Evolutionary conservation across 495 filamentous ascomycete species (phyloP).

Genomic region (Hypoxylon lienhwacheense): DNA sequence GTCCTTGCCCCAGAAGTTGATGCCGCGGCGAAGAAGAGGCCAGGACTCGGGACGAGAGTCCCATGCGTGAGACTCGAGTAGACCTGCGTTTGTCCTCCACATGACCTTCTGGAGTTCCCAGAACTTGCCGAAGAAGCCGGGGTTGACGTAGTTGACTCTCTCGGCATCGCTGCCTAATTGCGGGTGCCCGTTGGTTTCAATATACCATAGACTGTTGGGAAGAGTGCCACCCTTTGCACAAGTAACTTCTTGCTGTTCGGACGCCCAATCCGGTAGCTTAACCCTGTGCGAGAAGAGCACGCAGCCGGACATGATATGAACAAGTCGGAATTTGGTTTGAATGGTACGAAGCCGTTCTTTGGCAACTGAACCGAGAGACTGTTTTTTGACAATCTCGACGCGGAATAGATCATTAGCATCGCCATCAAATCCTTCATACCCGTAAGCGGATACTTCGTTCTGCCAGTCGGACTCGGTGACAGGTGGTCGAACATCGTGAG

Average conservation of each 20-base stretch:
- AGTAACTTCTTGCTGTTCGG: conserved; percentile 96
- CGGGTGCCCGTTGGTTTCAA: conserved; percentile 86
- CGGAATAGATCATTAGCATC: conserved; percentile 97
- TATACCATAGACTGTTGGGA: conserved; percentile 95
- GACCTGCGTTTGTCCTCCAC: conserved; percentile 97
- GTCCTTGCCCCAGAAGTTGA: conserved; percentile 98
- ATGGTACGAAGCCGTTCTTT: conserved; percentile 90
- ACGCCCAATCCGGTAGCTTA: conserved; percentile 96
- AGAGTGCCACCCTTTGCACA: conserved; percentile 91
- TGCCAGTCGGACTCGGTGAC: conserved; percentile 98
- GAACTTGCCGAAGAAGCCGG: conserved; percentile 97
- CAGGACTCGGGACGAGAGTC: conserved; percentile 93
- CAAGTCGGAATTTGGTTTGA: conserved; percentile 91
- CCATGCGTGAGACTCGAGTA: conserved; percentile 96
- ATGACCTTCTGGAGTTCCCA: conserved; percentile 99
- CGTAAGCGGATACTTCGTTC: conserved; percentile 96
- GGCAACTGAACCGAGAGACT: conserved; percentile 77
- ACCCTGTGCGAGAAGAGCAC: conserved; percentile 98
- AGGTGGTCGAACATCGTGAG: conserved; percentile 95
- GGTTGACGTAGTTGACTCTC: conserved; percentile 92
- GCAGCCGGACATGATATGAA: conserved; percentile 96
- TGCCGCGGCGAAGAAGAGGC: conserved; percentile 90
- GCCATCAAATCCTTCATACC: conserved; percentile 93
- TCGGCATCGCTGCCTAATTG: conserved; percentile 72
- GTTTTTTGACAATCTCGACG: conserved; percentile 87